These are phyloP conservation scores for Agrostemma githago DNA, from an alignment of 148 eudicot genomes.

Conservation along the genomic window DNA sequence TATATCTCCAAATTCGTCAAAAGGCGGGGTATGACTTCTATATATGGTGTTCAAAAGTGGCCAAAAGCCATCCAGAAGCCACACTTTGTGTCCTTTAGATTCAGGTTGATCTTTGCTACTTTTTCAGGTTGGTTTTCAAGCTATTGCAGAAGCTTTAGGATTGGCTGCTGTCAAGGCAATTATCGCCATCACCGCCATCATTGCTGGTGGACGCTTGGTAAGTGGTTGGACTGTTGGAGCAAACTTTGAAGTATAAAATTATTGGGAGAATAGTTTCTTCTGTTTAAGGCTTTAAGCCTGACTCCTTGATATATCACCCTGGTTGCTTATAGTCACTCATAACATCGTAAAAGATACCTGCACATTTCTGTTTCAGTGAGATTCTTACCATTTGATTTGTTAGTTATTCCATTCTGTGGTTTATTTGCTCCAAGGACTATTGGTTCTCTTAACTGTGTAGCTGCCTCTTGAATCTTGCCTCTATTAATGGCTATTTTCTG, in stretches of 20 bases:
- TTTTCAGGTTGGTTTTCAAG: constrained; percentile 87
- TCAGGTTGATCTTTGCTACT: constrained; percentile 14
- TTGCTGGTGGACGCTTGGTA: constrained; percentile 99
- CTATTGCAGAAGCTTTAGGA: constrained; percentile 98
- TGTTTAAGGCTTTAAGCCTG: too few relatives aligned
- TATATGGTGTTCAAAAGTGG: constrained; percentile 8
- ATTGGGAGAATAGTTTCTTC: not conserved
- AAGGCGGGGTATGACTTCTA: constrained; percentile 86
- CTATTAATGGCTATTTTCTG: not conserved
- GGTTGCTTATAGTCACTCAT: not conserved
- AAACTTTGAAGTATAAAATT: not conserved
- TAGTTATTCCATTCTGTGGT: not conserved
- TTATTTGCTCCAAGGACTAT: not conserved
- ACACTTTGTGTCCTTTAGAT: not conserved
- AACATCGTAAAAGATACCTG: not conserved
- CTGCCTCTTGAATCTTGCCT: not conserved
- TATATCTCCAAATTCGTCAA: constrained; percentile 93
- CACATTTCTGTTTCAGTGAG: not conserved
- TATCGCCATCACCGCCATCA: constrained; percentile 89
- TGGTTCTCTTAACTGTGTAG: not conserved
- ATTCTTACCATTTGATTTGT: not conserved
- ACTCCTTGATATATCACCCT: not conserved
- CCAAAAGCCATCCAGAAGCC: not conserved
- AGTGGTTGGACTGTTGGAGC: constrained; percentile 24
- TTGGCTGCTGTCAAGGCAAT: constrained; percentile 95